Evolutionary conservation across 495 filamentous ascomycete species (phyloP).

Genomic region (Sordaria brevicollis): DNA sequence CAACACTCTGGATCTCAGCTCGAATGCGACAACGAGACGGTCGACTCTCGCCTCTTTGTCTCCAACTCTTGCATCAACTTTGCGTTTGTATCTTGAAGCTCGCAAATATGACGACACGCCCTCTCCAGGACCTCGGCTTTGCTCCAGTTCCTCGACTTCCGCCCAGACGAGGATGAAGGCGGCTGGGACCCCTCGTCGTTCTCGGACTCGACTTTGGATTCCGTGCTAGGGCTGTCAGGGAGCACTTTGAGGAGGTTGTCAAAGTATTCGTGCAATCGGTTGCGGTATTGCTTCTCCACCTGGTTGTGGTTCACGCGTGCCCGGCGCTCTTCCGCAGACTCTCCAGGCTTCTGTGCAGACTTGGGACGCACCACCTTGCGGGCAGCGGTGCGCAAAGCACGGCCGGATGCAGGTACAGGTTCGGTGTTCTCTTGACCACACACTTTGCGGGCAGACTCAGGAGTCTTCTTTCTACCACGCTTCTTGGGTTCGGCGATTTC

Average conservation of each 20-base stretch:
- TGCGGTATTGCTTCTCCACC: constrained; percentile 23
- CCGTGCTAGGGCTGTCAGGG: constrained; percentile 3
- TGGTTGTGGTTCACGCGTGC: constrained; percentile 19
- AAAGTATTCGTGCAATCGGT: constrained; percentile 19
- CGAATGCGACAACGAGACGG: background rate
- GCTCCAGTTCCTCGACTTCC: constrained; percentile 6
- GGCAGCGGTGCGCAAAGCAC: constrained; percentile 6
- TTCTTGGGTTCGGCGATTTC: background rate
- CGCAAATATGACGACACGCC: constrained; percentile 11
- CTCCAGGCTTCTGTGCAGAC: constrained; percentile 4
- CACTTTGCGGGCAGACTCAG: background rate
- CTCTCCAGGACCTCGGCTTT: constrained; percentile 22
- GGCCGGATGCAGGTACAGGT: background rate
- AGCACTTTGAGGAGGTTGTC: constrained; percentile 16
- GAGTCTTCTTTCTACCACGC: background rate
- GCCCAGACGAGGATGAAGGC: background rate
- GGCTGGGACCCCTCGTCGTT: background rate
- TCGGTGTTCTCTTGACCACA: background rate
- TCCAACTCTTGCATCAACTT: background rate
- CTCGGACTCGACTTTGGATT: background rate
- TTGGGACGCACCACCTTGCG: background rate
- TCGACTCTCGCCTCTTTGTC: background rate
- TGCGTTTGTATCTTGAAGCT: background rate
- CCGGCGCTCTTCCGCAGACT: constrained; percentile 13
- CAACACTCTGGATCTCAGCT: background rate